Base-by-base conservation (phyloP, 306 rosid species). In the Geum urbanum region DNA sequence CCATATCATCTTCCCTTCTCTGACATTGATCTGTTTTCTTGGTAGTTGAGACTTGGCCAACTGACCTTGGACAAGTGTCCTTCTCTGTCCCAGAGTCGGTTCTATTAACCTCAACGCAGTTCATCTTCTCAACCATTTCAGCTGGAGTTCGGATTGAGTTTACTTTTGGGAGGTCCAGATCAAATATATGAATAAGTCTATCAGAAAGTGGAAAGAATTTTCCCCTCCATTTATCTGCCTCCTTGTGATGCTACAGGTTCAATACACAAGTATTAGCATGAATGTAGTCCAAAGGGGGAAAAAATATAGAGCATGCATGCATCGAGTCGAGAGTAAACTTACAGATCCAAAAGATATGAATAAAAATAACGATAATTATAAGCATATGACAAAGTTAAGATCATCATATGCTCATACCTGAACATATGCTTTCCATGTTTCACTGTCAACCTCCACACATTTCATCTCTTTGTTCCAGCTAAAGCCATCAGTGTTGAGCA, bases 361-460 rank as follows among this genome's bases (percentile, higher is more conserved):
- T 15, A 0, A 0, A 8, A 14, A 1, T 3, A 40, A 16, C 0
- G 2, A 22, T 16, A 24, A 22, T 4, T 18, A 18, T 32, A 5
- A 54, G 39, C 6, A 19, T 10, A 9, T 12, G 13, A 19, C 12
- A 13, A 43, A 40, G 49, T 56, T 11, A 22, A 44, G 20, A 41
- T 22, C 22, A 51, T 24, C 11, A 40, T 9, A 72, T 13, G 9
- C 18, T 52, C 24, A 40, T 14, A 72, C 71, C 77, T 73, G 44
- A 32, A 73, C 64, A 51, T 53, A 73, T 12, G 46, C 10, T 51
- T 63, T 24, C 77, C 63, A 63, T 22, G 50, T 44, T 39, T 39
- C 70, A 49, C 24, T 62, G 27, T 62, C 62, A 48, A 73, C 77
- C 55, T 73, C 71, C 51, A 73, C 52, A 53, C 47, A 73, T 51